Percentiles rank a stretch among this genome's conserved stretches.
phyloP scores from a whole-genome alignment of 2,329 filamentous ascomycete species.

The Trichoderma harzianum region DNA sequence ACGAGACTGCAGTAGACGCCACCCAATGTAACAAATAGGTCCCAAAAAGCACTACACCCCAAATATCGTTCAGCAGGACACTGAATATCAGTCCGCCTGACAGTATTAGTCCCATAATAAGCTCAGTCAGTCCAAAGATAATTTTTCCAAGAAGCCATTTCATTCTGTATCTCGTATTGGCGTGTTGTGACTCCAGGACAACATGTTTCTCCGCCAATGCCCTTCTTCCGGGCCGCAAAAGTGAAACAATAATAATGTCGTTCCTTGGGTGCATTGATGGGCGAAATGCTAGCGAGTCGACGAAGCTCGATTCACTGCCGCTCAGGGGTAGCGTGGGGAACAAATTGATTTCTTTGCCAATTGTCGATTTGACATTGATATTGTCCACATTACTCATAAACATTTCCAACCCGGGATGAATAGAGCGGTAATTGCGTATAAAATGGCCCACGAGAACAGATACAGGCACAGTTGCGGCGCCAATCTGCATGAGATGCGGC shows the following conservation, averaged over 20 bases:
- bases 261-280: neutral
- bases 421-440: neutral
- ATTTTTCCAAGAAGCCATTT: neutral
- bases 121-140: neutral
- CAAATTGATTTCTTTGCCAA: neutral
- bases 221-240: neutral
- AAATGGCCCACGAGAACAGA: neutral
- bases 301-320: neutral
- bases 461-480: neutral
- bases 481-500: neutral
- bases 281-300: neutral
- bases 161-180: neutral
- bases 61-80: neutral
- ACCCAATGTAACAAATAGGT: neutral
- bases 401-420: neutral
- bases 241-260: neutral
- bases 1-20: neutral
- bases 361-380: neutral
- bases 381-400: neutral
- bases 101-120: neutral
- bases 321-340: neutral
- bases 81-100: neutral
- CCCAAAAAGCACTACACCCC: neutral
- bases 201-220: neutral
- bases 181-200: neutral